Evolutionary conservation across 805 yeast genomes (phyloP).

Genomic region (Spathaspora boniae): DNA sequence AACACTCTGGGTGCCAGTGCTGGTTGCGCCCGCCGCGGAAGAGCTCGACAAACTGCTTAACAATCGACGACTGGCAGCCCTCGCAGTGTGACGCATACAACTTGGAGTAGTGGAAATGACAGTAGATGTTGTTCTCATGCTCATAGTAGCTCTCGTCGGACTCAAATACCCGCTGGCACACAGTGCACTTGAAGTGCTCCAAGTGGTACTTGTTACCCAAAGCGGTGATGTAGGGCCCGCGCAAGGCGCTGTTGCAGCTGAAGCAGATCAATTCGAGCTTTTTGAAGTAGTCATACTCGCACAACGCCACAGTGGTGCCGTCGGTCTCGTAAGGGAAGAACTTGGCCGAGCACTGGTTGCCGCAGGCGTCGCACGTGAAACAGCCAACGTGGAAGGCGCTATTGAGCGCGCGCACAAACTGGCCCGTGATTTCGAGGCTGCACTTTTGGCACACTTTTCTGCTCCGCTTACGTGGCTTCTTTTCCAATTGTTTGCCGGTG

Average conservation of each 20-base stretch:
- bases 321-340: conserved; percentile 80
- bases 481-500: not conserved
- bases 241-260: conserved; percentile 77
- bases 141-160: conserved; percentile 91
- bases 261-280: conserved; percentile 82
- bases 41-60: conserved; percentile 91
- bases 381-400: conserved; percentile 82
- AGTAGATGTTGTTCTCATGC: conserved; percentile 75
- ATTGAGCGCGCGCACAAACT: conserved; percentile 81
- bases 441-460: conserved; percentile 34
- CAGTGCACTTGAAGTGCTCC: conserved; percentile 90
- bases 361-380: conserved; percentile 84
- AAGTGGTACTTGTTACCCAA: conserved; percentile 88
- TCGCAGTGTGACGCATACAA: conserved; percentile 84
- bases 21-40: conserved; percentile 87
- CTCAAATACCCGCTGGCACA: conserved; percentile 83
- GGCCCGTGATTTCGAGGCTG: conserved; percentile 47
- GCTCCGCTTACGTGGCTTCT: conserved; percentile 8
- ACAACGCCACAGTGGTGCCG: conserved; percentile 46
- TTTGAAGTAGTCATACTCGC: conserved; percentile 90
- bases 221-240: conserved; percentile 94
- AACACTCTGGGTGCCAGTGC: conserved; percentile 99
- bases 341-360: conserved; percentile 73
- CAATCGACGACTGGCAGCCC: conserved; percentile 87
- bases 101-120: conserved; percentile 90